phyloP scores from a whole-genome alignment of 163 green algal species.

The Chloromonas sp. region DNA sequence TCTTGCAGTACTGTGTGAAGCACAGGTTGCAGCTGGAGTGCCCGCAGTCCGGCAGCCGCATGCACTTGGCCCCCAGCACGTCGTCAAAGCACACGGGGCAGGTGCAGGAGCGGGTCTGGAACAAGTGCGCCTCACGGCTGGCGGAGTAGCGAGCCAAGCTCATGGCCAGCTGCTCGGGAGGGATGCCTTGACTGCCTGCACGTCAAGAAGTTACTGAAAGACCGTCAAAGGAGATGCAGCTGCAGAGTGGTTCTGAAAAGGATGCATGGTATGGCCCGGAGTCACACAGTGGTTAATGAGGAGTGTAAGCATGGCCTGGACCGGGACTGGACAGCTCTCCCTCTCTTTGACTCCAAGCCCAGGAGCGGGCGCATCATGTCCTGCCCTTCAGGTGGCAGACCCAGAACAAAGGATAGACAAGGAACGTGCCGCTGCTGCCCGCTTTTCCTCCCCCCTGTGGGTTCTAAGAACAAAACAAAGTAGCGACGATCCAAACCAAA shows the following conservation, averaged over 20 bases:
- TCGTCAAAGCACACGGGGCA: constrained; percentile 68
- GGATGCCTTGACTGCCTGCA: background rate
- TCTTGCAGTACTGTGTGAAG: constrained; percentile 29
- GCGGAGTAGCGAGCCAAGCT: constrained; percentile 38
- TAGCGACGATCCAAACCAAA: no score
- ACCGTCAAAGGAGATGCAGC: no score
- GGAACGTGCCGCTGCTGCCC: no score
- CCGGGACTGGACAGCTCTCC: no score
- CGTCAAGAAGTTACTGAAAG: background rate
- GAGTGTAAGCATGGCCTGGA: background rate
- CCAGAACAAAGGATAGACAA: no score
- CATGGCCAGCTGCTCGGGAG: constrained; percentile 11
- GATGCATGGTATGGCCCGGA: no score
- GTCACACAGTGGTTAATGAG: background rate
- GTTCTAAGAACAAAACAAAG: no score
- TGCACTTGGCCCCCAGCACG: constrained; percentile 37
- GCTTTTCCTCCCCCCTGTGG: no score
- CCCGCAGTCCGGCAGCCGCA: constrained; percentile 40
- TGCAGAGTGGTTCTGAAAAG: no score
- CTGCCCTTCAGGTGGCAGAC: no score
- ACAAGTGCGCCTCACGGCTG: constrained; percentile 26
- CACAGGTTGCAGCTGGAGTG: constrained; percentile 59
- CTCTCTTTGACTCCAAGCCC: no score
- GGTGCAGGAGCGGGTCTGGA: constrained; percentile 7
- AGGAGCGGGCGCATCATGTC: no score